Percentiles rank a stretch among this genome's conserved stretches.
Conservation (phyloP, 2,329 filamentous ascomycete genomes). For the Eutypa lata region DNA sequence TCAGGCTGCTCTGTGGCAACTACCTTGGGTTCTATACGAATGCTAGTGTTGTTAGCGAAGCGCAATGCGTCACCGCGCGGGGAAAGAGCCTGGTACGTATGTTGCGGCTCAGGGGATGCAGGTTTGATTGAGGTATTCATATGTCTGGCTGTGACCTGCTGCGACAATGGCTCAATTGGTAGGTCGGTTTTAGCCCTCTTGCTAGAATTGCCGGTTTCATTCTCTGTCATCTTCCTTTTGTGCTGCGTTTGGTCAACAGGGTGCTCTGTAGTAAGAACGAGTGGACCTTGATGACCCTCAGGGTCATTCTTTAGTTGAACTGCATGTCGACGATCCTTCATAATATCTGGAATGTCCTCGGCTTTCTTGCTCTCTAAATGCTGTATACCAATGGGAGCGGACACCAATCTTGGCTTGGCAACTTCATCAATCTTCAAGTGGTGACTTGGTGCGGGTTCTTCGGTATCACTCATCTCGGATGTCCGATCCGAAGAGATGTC, state of each 20-base stretch:
- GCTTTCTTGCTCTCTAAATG: background rate
- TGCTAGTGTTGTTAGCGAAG: background rate
- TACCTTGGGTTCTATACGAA: background rate
- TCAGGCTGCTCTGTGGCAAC: background rate
- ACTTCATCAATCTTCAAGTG: background rate
- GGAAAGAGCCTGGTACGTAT: too few species aligned
- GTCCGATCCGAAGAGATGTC: background rate
- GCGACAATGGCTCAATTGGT: too few species aligned
- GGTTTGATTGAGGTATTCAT: too few species aligned
- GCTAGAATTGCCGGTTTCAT: background rate
- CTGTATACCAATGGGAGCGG: background rate
- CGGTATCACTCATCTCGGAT: background rate
- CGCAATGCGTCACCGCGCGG: background rate
- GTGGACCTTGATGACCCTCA: background rate
- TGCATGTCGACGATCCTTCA: background rate
- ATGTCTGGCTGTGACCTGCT: too few species aligned
- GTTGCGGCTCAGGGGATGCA: too few species aligned
- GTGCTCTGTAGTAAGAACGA: background rate
- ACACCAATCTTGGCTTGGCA: background rate
- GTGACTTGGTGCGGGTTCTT: background rate
- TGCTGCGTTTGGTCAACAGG: background rate
- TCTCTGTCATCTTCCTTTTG: background rate
- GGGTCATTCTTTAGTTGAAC: background rate
- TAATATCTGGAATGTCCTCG: background rate
- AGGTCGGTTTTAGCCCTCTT: background rate